phyloP scores from a whole-genome alignment of 2,329 filamentous ascomycete species.

The Arthrobotrys pseudoclavata region DNA sequence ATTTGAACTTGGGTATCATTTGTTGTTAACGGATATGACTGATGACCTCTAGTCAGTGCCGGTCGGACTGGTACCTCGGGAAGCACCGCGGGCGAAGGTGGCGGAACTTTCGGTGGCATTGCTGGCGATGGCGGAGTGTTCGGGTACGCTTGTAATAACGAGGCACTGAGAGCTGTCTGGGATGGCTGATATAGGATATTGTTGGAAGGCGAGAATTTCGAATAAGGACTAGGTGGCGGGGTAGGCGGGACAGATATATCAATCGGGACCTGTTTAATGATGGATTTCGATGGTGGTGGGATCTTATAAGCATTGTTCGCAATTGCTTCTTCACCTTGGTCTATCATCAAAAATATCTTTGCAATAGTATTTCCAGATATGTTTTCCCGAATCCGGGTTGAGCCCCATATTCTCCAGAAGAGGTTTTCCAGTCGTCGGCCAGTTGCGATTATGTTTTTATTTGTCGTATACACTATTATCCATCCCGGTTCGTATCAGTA shows the following conservation, averaged over 20 bases:
- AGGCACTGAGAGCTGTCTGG: slow-evolving; percentile 62
- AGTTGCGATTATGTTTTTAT: slow-evolving; percentile 67
- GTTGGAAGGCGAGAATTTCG: slow-evolving; percentile 50
- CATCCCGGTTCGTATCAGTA: slow-evolving; percentile 49
- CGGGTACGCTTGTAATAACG: slow-evolving; percentile 62
- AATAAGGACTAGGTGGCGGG: slow-evolving; percentile 63
- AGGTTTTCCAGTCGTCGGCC: slow-evolving; percentile 70
- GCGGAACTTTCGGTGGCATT: slow-evolving; percentile 58
- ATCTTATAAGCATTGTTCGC: slow-evolving; percentile 59
- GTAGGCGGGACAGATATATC: slow-evolving; percentile 61
- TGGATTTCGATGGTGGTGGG: slow-evolving; percentile 56
- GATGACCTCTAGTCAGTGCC: slow-evolving; percentile 43
- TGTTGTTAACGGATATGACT: slow-evolving; percentile 52
- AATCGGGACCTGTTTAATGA: slow-evolving; percentile 61
- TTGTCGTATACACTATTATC: slow-evolving; percentile 68
- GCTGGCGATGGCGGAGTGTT: slow-evolving; percentile 62
- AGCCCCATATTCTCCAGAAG: slow-evolving; percentile 71
- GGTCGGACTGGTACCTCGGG: slow-evolving; percentile 41
- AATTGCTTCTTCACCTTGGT: slow-evolving; percentile 64
- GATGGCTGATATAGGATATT: slow-evolving; percentile 62
- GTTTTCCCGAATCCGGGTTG: slow-evolving; percentile 65
- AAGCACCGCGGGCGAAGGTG: slow-evolving; percentile 48
- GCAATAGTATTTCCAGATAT: slow-evolving; percentile 67
- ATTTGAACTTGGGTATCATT: slow-evolving; percentile 53
- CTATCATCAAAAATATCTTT: slow-evolving; percentile 68